Evolutionary conservation across 805 yeast genomes (phyloP), one percentile per base, ranked within the genome.

Genomic region (Komagataella populi): DNA sequence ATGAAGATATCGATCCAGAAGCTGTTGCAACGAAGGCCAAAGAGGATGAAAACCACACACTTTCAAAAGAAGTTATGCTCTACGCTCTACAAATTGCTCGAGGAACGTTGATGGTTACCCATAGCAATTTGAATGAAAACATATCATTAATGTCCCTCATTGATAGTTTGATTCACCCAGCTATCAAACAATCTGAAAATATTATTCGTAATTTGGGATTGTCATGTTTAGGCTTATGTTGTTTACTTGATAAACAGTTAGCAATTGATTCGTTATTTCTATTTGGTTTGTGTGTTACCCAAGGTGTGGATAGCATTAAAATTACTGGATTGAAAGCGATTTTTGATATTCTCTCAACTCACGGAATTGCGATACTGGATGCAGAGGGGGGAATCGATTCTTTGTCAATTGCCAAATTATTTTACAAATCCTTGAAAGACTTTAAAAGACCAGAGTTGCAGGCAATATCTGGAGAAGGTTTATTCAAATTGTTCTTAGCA

Each of bases 391-490:
- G 79, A 53, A 84, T 81, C 20, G 89, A 83, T 60, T 73, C 84
- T 0, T 66, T 78, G 51, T 81, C 84, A 0, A 68, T 84, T 52
- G 87, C 86, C 54, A 78, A 83, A 60, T 68, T 87, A 24, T 83
- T 85, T 55, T 84, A 81, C 67, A 78, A 81, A 61, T 76, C 83
- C 1, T 68, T 86, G 56, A 76, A 78, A 59, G 74, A 74, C 55
- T 70, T 69, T 52, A 75, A 74, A 4, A 69, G 77, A 56, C 86
- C 86, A 1, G 76, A 74, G 23, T 73, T 88, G 17, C 96, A 87
- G 62, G 81, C 91, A 0, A 72, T 80, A 1, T 84, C 91, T 7
- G 96, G 91, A 0, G 95, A 87, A 60, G 95, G 96, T 0, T 68
- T 90, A 23, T 86, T 90, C 59, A 90, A 91, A 67, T 68, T 91